Conservation (phyloP, 139 green algal genomes). For the Tetradesmus lagerheimii region DNA sequence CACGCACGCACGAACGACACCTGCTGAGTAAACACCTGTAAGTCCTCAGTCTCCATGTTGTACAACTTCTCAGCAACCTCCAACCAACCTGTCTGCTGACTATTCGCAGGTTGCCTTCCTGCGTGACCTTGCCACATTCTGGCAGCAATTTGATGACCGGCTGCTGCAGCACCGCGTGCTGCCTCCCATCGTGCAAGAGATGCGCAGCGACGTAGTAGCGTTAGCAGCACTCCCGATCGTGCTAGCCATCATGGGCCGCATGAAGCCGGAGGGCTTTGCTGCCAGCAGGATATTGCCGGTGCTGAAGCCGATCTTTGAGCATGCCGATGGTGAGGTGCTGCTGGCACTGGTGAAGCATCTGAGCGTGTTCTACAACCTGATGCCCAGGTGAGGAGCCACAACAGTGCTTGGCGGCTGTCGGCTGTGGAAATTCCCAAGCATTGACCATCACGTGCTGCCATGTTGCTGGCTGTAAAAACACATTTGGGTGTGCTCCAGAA, state of each 20-base stretch:
- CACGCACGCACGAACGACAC: not conserved
- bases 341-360: conserved; percentile 59
- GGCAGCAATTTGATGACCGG: conserved; percentile 75
- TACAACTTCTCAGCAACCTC: no score
- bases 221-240: conserved; percentile 73
- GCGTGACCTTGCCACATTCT: conserved; percentile 75
- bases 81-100: no score
- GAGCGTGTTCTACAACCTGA: conserved; percentile 50
- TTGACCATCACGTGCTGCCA: no score
- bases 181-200: conserved; percentile 63
- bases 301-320: conserved; percentile 59
- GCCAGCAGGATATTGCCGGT: conserved; percentile 58
- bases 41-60: no score
- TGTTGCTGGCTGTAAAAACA: no score
- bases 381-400: conserved; percentile 43
- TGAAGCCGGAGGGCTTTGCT: conserved; percentile 36
- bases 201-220: conserved; percentile 62
- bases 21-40: not conserved
- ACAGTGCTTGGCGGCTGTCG: not conserved
- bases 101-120: conserved; percentile 67
- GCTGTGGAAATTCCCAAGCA: no score
- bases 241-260: conserved; percentile 60
- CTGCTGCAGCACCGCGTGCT: conserved; percentile 78
- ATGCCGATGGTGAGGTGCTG: conserved; percentile 67
- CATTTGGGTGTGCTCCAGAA: no score